Evolutionary conservation across 371 early-diverging fungal species (phyloP), one percentile per base, ranked within the genome.

Genomic region (Ordospora pajunii): DNA sequence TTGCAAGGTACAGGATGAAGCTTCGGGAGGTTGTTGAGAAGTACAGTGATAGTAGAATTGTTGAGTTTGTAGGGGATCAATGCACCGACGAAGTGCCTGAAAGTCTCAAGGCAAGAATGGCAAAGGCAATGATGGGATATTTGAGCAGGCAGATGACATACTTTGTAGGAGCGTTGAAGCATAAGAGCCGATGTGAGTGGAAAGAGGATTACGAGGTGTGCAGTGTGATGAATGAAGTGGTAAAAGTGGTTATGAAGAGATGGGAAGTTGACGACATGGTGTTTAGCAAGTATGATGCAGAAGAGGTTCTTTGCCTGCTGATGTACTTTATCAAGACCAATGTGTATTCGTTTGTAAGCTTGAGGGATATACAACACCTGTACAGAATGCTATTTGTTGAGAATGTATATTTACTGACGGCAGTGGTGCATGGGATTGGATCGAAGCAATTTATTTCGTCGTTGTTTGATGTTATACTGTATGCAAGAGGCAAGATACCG

Each of bases 1-100:
- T 58, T 58, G 58, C 58, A 12, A 58, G 14, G 37, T 58, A 58
- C 25, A 58, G 58, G 37, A 58, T 58, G 40, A 58, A 58, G 58
- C 58, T 58, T 58, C 27, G 37, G 14, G 58, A 58, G n/a, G 11
- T 58, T 14, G 58, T 58, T 14, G 58, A 58, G 37, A 40, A 58
- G 17, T 58, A 40, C n/a, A 40, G 58, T 14, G 58, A 58, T 40
- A 37, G 37, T 1, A n/a, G 37, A 14, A n/a, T 58, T 58, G 19
- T 14, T 37, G 58, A 37, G 32, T 58, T 58, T 40, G 40, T 32
- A 6, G 58, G 58, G n/a, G 40, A 17, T 2, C 8, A 37, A 37
- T 58, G 37, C 25, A 58, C 14, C 7, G 37, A 58, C n/a, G 14
- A 14, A 14, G 32, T 40, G 37, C 27, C 58, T n/a, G 17, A 37